Percentiles rank a stretch among this genome's conserved stretches.
Conservation (phyloP, 2,329 filamentous ascomycete species). For the Penicillium sumatraense region DNA sequence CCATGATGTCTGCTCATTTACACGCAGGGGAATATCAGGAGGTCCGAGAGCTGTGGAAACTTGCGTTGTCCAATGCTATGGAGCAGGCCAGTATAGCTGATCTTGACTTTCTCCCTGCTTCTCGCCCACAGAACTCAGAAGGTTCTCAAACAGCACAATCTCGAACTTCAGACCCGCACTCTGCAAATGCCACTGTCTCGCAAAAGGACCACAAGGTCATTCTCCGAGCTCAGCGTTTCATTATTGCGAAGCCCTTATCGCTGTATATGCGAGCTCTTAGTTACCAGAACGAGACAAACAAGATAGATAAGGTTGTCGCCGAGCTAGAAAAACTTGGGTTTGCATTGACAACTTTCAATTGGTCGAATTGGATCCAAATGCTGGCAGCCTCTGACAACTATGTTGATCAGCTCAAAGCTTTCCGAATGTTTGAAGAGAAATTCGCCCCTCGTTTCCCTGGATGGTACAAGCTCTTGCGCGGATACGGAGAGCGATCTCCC, state of each 20-base stretch:
- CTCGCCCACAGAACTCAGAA: not conserved
- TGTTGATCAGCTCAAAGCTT: constrained; percentile 63
- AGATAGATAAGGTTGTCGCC: constrained; percentile 57
- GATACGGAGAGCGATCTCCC: constrained; percentile 35
- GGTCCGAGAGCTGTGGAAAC: constrained; percentile 69
- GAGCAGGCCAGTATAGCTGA: constrained; percentile 46
- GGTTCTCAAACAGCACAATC: not conserved
- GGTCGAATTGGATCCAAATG: constrained; percentile 76
- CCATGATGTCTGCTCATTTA: constrained; percentile 71
- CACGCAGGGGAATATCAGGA: constrained; percentile 61
- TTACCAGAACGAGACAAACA: constrained; percentile 57
- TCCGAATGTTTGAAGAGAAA: constrained; percentile 72
- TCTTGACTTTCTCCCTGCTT: constrained; percentile 23
- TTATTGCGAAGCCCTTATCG: constrained; percentile 55
- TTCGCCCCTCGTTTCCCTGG: constrained; percentile 81
- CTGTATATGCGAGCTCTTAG: constrained; percentile 59
- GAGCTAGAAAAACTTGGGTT: constrained; percentile 71
- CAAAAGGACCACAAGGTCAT: not conserved
- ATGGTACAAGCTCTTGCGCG: constrained; percentile 58
- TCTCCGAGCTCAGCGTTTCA: constrained; percentile 50
- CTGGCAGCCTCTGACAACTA: constrained; percentile 66
- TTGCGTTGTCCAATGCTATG: constrained; percentile 60
- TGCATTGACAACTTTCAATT: constrained; percentile 73
- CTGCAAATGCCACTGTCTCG: not conserved
- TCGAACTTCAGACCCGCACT: not conserved